A percentile compares a stretch with the other conserved stretches of the same genome.
Conservation (phyloP, 2,329 filamentous ascomycete species). For the Fusarium tuaranense region DNA sequence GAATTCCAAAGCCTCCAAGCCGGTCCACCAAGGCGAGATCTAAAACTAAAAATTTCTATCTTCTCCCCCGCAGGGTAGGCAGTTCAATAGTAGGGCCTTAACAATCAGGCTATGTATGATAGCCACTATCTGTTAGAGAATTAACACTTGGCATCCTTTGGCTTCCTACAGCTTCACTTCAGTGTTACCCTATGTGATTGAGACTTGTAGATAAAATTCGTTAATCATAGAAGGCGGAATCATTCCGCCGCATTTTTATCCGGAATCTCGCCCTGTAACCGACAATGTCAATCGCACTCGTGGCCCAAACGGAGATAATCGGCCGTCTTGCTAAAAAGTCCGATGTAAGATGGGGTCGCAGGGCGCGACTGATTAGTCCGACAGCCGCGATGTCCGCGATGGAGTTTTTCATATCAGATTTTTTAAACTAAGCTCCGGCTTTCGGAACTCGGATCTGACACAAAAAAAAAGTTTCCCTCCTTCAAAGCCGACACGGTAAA, state of each 20-base stretch:
- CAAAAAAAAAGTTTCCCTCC: neutral
- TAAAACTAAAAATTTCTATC: too few species aligned
- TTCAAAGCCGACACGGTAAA: slow-evolving; percentile 22
- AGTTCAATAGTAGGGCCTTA: neutral
- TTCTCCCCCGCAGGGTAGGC: neutral
- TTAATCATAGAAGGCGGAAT: neutral
- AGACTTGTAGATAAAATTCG: neutral
- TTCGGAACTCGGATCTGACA: slow-evolving; percentile 9
- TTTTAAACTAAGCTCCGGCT: neutral
- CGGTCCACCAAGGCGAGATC: too few species aligned
- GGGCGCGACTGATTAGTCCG: slow-evolving; percentile 1
- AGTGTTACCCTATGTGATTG: too few species aligned
- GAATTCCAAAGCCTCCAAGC: too few species aligned
- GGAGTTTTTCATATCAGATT: neutral
- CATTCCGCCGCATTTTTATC: neutral
- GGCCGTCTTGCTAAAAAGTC: neutral
- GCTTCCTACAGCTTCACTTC: neutral
- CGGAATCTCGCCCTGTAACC: neutral
- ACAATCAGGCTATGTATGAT: fast-evolving
- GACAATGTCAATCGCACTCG: neutral
- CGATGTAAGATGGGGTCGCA: neutral
- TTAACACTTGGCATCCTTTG: neutral
- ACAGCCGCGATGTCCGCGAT: slow-evolving; percentile 6
- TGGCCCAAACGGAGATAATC: neutral
- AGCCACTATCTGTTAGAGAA: neutral